Evolutionary conservation across 768 basidiomycete species (phyloP), one percentile per base, ranked within the genome.

Genomic region (Termitomyces sp.): DNA sequence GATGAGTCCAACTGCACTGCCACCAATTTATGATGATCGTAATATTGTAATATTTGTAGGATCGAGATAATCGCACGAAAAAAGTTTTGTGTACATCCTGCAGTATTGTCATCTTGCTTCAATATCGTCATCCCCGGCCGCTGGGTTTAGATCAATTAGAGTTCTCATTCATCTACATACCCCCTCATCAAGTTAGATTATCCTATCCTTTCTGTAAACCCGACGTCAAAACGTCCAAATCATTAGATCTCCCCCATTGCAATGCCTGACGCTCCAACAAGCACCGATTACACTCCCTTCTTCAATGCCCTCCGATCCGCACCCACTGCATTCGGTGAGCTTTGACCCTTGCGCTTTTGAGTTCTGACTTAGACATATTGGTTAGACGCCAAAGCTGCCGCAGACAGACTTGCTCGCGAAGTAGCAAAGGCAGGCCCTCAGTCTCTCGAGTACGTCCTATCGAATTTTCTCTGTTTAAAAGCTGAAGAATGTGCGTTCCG

Each of bases 331-430:
- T 83, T 83, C 65, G 85, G 87, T 81, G 56, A 55, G 73, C 66
- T 5, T 39, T 54, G n/a, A 39, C 20, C 22, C 18, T 41, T 41
- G 27, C 54, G 8, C 46, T 47, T 58, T 20, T 34, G 13, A 41
- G 56, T 60, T 45, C 12, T 51, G 42, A 49, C 52, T 55, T 59
- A 57, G 47, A 55, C 54, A 62, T 50, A 56, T 62, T n/a, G 55
- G 22, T n/a, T 66, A 89, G 91, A 93, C 77, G 91, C 90, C 39
- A 93, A 91, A 73, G 89, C 81, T 53, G 91, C 91, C 22, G 89
- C 88, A 42, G 91, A 93, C 74, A 84, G 81, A 65, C 78, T 93
- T 59, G 90, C 91, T 60, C 83, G 88, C 39, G 84, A 89, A 67
- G 77, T 93, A 42, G 73, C 77, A 41, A 90, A 85, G 67, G 67